phyloP scores from a whole-genome alignment of 192 early-diverging fungal genomes.

The Allomyces javanicus region DNA sequence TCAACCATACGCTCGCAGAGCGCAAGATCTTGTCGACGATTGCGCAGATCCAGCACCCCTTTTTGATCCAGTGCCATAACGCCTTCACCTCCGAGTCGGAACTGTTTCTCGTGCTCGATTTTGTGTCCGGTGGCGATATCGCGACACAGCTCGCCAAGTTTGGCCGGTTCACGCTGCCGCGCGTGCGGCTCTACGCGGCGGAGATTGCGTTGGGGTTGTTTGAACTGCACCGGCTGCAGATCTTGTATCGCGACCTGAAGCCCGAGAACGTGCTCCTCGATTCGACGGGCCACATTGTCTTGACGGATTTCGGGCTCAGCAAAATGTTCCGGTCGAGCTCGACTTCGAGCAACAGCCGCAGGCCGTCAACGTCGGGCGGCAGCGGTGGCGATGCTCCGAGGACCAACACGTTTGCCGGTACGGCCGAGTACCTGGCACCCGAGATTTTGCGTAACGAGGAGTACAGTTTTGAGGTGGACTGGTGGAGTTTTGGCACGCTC shows the following conservation, averaged over 20 bases:
- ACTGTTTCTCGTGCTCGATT: conserved; percentile 80
- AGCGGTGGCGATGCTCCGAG: too few species aligned
- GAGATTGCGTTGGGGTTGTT: neutral
- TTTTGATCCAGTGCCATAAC: conserved; percentile 76
- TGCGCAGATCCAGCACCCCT: conserved; percentile 67
- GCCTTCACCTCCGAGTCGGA: conserved; percentile 78
- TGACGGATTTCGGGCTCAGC: conserved; percentile 4
- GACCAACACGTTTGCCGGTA: conserved; percentile 2
- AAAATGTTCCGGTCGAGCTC: conserved; percentile 17
- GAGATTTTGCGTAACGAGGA: neutral
- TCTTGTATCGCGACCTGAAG: neutral
- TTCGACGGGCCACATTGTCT: neutral
- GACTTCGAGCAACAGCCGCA: conserved; percentile 4
- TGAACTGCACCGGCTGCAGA: conserved; percentile 19
- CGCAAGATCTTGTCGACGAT: conserved; percentile 44
- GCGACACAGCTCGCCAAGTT: conserved; percentile 51
- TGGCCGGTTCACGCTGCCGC: neutral
- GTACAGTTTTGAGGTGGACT: neutral
- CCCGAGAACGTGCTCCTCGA: neutral
- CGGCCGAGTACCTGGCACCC: neutral
- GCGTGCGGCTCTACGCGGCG: neutral
- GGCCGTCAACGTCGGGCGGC: too few species aligned
- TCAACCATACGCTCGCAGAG: conserved; percentile 23
- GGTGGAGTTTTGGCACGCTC: conserved; percentile 11
- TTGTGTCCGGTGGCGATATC: conserved; percentile 78